Conservation (phyloP, 2,329 filamentous ascomycete genomes). For the Aspergillus calidoustus region DNA sequence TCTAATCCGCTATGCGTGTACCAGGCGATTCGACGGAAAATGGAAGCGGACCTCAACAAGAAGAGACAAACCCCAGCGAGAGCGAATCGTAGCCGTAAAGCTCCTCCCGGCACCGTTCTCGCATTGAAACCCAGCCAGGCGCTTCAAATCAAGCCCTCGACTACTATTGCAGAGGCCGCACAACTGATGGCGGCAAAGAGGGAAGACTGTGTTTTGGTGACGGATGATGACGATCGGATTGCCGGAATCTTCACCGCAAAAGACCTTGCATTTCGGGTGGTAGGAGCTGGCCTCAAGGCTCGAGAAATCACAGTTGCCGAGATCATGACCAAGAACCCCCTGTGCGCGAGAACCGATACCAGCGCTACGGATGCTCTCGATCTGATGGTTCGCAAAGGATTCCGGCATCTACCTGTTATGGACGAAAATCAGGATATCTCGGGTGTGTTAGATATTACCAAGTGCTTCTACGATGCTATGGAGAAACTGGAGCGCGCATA, state of each 20-base stretch:
- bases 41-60: constrained; percentile 97
- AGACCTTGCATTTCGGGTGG: constrained; percentile 95
- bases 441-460: constrained; percentile 96
- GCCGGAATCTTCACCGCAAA: constrained; percentile 99
- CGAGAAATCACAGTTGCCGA: constrained; percentile 90
- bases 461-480: constrained; percentile 99
- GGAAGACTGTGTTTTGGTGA: constrained; percentile 96
- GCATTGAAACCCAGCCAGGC: constrained; percentile 94
- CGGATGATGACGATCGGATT: constrained; percentile 96
- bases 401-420: constrained; percentile 97
- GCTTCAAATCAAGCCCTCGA: constrained; percentile 94
- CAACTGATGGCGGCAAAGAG: constrained; percentile 99
- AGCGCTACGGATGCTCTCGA: constrained; percentile 97
- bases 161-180: constrained; percentile 92
- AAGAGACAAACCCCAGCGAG: constrained; percentile 83
- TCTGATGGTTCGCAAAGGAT: constrained; percentile 97
- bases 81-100: constrained; percentile 85
- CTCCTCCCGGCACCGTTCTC: constrained; percentile 92
- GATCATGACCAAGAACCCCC: constrained; percentile 99
- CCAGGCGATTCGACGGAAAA: constrained; percentile 93
- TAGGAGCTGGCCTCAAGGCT: constrained; percentile 87
- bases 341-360: constrained; percentile 95
- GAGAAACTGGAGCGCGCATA: constrained; percentile 98
- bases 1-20: constrained; percentile 14
- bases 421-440: constrained; percentile 99